phyloP scores from a whole-genome alignment of 495 filamentous ascomycete genomes.

The Aspergillus steynii region DNA sequence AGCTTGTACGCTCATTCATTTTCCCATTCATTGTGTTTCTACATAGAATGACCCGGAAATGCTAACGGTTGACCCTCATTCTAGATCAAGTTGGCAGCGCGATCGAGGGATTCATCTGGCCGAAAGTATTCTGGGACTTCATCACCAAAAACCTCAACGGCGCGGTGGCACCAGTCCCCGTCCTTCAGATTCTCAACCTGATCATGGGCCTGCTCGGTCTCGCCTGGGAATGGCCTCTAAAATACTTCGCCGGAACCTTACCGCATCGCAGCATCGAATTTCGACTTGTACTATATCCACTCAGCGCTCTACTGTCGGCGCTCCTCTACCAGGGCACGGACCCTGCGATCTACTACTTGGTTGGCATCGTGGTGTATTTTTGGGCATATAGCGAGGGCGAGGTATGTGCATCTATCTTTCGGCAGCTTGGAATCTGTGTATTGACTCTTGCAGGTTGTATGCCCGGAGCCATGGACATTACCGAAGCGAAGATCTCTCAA shows the following conservation, averaged over 20 bases:
- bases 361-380: slow-evolving; percentile 87
- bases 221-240: slow-evolving; percentile 90
- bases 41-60: neutral
- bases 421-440: slow-evolving; percentile 6
- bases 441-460: slow-evolving; percentile 44
- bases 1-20: slow-evolving; percentile 62
- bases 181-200: slow-evolving; percentile 93
- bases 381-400: slow-evolving; percentile 98
- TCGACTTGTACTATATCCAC: slow-evolving; percentile 79
- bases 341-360: slow-evolving; percentile 85
- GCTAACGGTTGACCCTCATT: slow-evolving; percentile 29
- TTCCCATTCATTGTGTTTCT: neutral
- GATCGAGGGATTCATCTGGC: slow-evolving; percentile 93
- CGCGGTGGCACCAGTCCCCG: slow-evolving; percentile 82
- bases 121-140: slow-evolving; percentile 99
- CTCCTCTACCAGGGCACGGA: slow-evolving; percentile 93
- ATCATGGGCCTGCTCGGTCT: slow-evolving; percentile 79
- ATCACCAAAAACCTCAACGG: slow-evolving; percentile 85
- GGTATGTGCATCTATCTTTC: slow-evolving; percentile 52
- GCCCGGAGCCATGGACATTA: slow-evolving; percentile 58
- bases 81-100: slow-evolving; percentile 84
- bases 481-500: slow-evolving; percentile 37
- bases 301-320: slow-evolving; percentile 69
- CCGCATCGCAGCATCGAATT: slow-evolving; percentile 87
- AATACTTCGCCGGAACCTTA: slow-evolving; percentile 58